Conservation (phyloP, 148 eudicot genomes). For the Nepenthes gracilis region DNA sequence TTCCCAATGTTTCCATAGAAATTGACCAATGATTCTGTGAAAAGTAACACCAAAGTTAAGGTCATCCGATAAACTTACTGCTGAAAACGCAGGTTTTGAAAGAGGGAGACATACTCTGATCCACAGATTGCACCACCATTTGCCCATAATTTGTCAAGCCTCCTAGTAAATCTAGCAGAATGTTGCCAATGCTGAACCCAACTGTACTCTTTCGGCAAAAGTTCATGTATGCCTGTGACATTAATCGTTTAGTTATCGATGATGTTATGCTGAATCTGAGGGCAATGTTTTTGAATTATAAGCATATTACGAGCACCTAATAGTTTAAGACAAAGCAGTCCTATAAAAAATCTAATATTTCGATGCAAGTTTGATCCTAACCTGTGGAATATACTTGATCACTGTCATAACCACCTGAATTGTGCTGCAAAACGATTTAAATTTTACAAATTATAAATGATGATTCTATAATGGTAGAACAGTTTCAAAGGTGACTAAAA, state of each 20-base stretch:
- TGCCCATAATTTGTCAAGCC: conserved; percentile 68
- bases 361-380: background rate
- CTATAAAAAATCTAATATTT: no score
- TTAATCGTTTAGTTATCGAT: background rate
- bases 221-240: conserved; percentile 62
- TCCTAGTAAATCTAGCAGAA: conserved; percentile 75
- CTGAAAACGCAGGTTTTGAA: background rate
- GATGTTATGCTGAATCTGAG: background rate
- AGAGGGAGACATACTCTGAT: conserved; percentile 45
- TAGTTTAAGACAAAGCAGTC: no score
- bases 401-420: conserved; percentile 79
- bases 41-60: background rate
- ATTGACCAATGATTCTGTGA: conserved; percentile 82
- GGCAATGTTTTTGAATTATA: background rate
- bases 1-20: conserved; percentile 93
- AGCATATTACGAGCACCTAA: no score
- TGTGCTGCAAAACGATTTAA: conserved; percentile 38
- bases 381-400: conserved; percentile 95
- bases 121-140: conserved; percentile 77
- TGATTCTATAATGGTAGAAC: background rate
- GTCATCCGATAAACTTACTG: background rate
- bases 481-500: background rate
- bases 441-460: background rate
- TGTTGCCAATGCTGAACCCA: conserved; percentile 90
- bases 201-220: conserved; percentile 68